Evolutionary conservation across 2,329 filamentous ascomycete species (phyloP).

Genomic region (Helotiales sp.): DNA sequence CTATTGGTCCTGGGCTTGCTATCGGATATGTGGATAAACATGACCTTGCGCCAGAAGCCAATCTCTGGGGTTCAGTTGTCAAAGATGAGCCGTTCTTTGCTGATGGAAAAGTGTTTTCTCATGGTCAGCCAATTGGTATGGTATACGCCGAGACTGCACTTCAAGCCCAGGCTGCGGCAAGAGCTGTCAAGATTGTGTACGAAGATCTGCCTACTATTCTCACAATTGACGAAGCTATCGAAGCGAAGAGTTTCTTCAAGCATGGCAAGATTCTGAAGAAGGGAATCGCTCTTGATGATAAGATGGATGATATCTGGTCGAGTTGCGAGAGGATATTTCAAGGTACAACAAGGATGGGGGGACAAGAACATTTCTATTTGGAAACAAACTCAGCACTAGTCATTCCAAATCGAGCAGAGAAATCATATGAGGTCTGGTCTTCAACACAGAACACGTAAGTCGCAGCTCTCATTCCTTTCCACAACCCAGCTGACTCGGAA

Average conservation of each 20-base stretch:
- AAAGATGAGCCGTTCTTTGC: slow-evolving; percentile 89
- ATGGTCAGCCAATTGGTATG: slow-evolving; percentile 90
- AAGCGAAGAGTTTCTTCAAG: slow-evolving; percentile 81
- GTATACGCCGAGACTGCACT: slow-evolving; percentile 78
- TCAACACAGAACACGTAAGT: slow-evolving; percentile 80
- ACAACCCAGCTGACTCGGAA: not conserved
- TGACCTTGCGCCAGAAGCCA: slow-evolving; percentile 76
- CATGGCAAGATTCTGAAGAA: slow-evolving; percentile 80
- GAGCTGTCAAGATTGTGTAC: slow-evolving; percentile 83
- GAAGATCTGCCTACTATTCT: slow-evolving; percentile 86
- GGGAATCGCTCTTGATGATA: slow-evolving; percentile 71
- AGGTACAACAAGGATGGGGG: slow-evolving; percentile 82
- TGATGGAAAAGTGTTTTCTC: slow-evolving; percentile 82
- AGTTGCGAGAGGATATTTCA: slow-evolving; percentile 52
- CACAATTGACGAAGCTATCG: slow-evolving; percentile 91
- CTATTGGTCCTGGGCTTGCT: slow-evolving; percentile 67
- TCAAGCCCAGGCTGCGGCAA: slow-evolving; percentile 74
- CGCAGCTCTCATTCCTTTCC: not conserved
- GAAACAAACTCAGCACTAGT: slow-evolving; percentile 85
- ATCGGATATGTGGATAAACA: slow-evolving; percentile 77
- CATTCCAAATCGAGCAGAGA: slow-evolving; percentile 86
- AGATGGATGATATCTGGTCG: slow-evolving; percentile 25
- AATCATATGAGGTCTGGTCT: slow-evolving; percentile 89
- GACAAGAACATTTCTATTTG: slow-evolving; percentile 95
- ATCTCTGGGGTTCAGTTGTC: slow-evolving; percentile 75